phyloP scores from a whole-genome alignment of 306 rosid species.

The Cucurbita maxima region DNA sequence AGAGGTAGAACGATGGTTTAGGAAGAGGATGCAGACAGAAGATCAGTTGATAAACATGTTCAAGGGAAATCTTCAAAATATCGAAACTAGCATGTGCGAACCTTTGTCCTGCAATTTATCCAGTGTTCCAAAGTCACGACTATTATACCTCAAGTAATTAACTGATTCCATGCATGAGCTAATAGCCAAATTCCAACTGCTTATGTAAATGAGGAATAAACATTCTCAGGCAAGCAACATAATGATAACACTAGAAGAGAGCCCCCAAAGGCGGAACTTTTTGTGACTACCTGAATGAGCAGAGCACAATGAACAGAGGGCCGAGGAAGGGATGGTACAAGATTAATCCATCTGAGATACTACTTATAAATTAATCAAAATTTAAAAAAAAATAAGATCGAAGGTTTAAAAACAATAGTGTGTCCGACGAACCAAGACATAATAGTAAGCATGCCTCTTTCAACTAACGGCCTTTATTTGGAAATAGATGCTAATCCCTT shows the following conservation, averaged over 20 bases:
- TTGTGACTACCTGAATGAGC: neutral
- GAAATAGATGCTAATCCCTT: neutral
- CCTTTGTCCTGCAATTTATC: neutral
- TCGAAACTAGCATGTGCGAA: neutral
- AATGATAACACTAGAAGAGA: neutral
- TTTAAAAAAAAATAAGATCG: neutral
- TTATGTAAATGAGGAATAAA: neutral
- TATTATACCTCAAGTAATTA: neutral
- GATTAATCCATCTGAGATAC: neutral
- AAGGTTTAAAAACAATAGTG: neutral
- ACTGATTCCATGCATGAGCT: neutral
- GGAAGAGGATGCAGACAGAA: neutral
- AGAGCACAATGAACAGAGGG: neutral
- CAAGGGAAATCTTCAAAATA: neutral
- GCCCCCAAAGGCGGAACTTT: neutral
- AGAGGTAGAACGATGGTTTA: neutral
- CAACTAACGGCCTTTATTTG: neutral
- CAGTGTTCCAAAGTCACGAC: neutral
- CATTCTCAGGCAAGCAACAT: conserved; percentile 1
- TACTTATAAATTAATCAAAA: neutral
- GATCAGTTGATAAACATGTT: neutral
- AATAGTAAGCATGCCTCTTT: neutral
- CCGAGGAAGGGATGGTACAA: neutral
- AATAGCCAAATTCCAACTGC: neutral
- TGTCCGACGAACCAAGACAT: neutral